Conservation (phyloP, 2,329 filamentous ascomycete genomes). For the Diaporthe citri region DNA sequence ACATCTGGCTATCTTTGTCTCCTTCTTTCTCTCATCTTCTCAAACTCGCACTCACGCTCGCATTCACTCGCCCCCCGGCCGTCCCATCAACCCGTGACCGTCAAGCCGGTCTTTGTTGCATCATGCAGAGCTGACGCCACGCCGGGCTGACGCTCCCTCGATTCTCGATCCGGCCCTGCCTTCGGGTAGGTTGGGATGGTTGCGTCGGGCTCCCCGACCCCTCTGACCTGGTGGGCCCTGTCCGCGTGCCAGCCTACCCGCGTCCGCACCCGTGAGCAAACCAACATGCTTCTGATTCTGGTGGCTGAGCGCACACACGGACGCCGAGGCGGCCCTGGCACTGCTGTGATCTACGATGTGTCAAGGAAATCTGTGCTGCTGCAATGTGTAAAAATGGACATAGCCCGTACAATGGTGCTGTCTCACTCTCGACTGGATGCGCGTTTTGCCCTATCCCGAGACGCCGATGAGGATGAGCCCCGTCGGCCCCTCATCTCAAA, state of each 20-base stretch:
- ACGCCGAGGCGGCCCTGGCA: no score
- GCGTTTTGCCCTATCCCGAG: constrained; percentile 12
- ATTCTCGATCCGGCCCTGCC: constrained; percentile 5
- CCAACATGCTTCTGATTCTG: background rate
- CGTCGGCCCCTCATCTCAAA: background rate
- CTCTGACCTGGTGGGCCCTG: constrained; percentile 6
- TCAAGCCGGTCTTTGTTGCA: constrained; percentile 9
- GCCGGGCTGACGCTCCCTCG: background rate
- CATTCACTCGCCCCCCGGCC: background rate
- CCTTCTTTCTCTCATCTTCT: background rate
- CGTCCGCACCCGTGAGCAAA: background rate
- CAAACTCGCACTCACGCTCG: background rate
- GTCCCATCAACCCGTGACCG: background rate
- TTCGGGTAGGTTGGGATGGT: constrained; percentile 11
- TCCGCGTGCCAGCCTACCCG: background rate
- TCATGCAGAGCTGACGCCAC: constrained; percentile 23
- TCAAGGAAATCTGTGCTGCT: background rate
- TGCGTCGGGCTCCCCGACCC: constrained; percentile 19
- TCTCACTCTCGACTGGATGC: background rate
- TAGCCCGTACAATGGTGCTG: background rate
- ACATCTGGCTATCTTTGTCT: background rate
- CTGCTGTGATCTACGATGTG: background rate
- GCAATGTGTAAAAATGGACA: constrained; percentile 13
- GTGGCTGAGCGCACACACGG: background rate
- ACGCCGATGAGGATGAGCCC: background rate